phyloP scores from a whole-genome alignment of 768 basidiomycete genomes.

The Filobasidium wieringae region DNA sequence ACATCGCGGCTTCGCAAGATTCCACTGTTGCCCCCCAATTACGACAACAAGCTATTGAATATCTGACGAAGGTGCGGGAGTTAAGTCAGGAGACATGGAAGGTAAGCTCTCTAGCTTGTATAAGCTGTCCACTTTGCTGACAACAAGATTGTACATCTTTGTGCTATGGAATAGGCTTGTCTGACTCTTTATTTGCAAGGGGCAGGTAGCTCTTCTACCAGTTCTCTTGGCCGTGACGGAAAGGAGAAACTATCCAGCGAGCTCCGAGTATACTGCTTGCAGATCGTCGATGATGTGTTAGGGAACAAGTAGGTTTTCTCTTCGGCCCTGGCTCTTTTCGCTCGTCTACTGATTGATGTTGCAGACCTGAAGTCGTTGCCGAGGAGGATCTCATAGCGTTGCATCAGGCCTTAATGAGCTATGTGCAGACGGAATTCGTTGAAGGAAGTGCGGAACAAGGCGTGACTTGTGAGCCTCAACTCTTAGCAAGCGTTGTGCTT shows the following conservation, averaged over 20 bases:
- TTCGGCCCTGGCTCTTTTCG: conserved; percentile 39
- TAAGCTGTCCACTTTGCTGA: conserved; percentile 69
- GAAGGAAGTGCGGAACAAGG: conserved; percentile 70
- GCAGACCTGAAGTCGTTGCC: conserved; percentile 29
- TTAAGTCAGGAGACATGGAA: conserved; percentile 62
- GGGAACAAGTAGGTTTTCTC: conserved; percentile 22
- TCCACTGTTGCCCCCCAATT: conserved; percentile 43
- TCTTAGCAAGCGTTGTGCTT: background rate
- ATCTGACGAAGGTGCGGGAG: conserved; percentile 63
- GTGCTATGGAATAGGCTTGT: conserved; percentile 26
- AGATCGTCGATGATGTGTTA: conserved; percentile 36
- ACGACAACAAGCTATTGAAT: conserved; percentile 77
- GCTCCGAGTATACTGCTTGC: conserved; percentile 35
- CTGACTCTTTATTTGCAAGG: conserved; percentile 38
- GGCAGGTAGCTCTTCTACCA: conserved; percentile 31
- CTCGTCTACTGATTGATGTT: conserved; percentile 45
- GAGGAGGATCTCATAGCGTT: conserved; percentile 39
- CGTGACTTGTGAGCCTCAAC: conserved; percentile 57
- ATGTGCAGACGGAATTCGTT: conserved; percentile 80
- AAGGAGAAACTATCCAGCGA: conserved; percentile 35
- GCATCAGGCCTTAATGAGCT: conserved; percentile 64
- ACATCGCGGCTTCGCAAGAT: conserved; percentile 65
- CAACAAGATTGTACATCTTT: conserved; percentile 56
- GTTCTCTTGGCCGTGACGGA: conserved; percentile 32
- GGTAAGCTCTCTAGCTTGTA: conserved; percentile 48